Percentiles rank a stretch among this genome's conserved stretches.
These are phyloP conservation scores for Gomphus bonarii DNA, from an alignment of 1,284 basidiomycete genomes.

Conservation along the genomic window DNA sequence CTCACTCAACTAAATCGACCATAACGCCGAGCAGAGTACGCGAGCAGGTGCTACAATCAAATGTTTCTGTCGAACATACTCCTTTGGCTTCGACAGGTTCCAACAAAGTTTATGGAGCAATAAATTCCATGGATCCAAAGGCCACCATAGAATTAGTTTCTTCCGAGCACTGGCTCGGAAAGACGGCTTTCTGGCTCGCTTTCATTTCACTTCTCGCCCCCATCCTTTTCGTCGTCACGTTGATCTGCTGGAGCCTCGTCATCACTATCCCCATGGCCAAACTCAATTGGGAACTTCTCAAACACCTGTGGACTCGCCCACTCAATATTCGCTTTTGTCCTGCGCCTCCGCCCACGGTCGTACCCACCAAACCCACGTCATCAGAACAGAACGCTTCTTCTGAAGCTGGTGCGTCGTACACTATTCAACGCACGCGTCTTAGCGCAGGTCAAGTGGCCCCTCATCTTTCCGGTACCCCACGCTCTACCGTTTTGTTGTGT, in stretches of 20 bases:
- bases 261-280: conserved; percentile 98
- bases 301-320: conserved; percentile 74
- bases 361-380: conserved; percentile 25
- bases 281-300: conserved; percentile 88
- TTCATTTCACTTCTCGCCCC: conserved; percentile 79
- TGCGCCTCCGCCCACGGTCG: conserved; percentile 51
- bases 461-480: conserved; percentile 25
- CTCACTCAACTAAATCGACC: conserved; percentile 19
- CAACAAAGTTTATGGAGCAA: conserved; percentile 58
- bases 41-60: conserved; percentile 22
- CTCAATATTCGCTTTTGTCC: conserved; percentile 88
- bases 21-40: conserved; percentile 23
- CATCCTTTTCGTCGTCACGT: conserved; percentile 76
- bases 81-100: conserved; percentile 27
- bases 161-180: conserved; percentile 46
- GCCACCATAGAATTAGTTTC: conserved; percentile 17
- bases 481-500: conserved; percentile 84
- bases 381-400: conserved; percentile 12
- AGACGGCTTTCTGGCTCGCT: conserved; percentile 68
- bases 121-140: conserved; percentile 23
- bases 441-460: conserved; percentile 66
- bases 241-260: conserved; percentile 88
- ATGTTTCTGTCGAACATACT: conserved; percentile 23
- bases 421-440: conserved; percentile 38
- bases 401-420: conserved; percentile 17